phyloP scores from a whole-genome alignment of 2,329 filamentous ascomycete genomes.

The Alternaria novae-zelandiae region DNA sequence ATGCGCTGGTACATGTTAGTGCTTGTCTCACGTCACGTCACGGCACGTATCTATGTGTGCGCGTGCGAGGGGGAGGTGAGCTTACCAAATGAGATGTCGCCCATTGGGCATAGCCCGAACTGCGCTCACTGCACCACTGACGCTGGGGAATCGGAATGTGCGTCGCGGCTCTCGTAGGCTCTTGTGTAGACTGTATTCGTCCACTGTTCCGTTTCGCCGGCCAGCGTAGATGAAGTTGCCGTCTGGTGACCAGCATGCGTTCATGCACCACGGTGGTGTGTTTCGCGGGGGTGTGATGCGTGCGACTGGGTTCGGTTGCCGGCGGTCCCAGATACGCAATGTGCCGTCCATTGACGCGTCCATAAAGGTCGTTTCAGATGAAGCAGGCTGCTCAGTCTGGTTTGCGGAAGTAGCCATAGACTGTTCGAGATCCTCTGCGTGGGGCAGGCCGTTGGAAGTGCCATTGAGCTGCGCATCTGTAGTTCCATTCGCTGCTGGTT shows the following conservation, averaged over 20 bases:
- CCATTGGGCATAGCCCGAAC: conserved; percentile 92
- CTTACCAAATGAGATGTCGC: conserved; percentile 83
- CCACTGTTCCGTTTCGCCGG: conserved; percentile 87
- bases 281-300: conserved; percentile 75
- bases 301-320: conserved; percentile 77
- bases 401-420: conserved; percentile 27
- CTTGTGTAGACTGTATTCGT: conserved; percentile 90
- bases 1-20: conserved; percentile 65
- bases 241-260: conserved; percentile 93
- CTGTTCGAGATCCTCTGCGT: conserved; percentile 54
- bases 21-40: background rate
- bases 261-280: conserved; percentile 96
- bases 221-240: conserved; percentile 96
- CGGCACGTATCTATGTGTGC: background rate
- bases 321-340: conserved; percentile 90
- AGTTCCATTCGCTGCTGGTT: conserved; percentile 26
- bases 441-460: conserved; percentile 57
- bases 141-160: conserved; percentile 84
- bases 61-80: conserved; percentile 10
- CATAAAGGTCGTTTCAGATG: conserved; percentile 81
- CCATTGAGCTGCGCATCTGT: conserved; percentile 22
- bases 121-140: conserved; percentile 87
- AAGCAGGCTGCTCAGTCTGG: conserved; percentile 52
- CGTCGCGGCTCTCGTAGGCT: conserved; percentile 76
- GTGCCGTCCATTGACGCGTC: conserved; percentile 87